A percentile compares a stretch with the other conserved stretches of the same genome.
Evolutionary conservation across 2,329 filamentous ascomycete species (phyloP).

Genomic region (Colletotrichum caudatum): DNA sequence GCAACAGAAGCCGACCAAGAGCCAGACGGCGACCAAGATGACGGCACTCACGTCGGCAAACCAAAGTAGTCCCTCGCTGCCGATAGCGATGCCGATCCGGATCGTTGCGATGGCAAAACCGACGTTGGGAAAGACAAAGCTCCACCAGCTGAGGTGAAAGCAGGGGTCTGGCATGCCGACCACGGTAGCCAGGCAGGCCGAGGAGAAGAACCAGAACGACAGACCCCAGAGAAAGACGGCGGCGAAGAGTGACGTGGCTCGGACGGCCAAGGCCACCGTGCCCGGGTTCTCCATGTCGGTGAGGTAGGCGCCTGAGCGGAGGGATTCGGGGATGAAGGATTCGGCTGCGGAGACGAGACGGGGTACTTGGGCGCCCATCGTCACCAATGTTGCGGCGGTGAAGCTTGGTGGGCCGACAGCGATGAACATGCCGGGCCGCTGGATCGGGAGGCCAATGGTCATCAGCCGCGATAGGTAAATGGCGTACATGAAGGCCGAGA

Average conservation of each 20-base stretch:
- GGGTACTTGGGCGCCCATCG: conserved; percentile 33
- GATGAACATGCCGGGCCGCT: conserved; percentile 73
- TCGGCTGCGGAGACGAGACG: conserved; percentile 26
- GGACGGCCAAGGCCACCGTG: conserved; percentile 37
- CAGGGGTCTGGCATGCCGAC: conserved; percentile 46
- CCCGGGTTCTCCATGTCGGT: conserved; percentile 24
- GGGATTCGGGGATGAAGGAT: conserved; percentile 28
- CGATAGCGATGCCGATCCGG: conserved; percentile 60
- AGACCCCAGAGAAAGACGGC: conserved; percentile 50
- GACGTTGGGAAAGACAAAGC: conserved; percentile 71
- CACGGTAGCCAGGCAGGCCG: conserved; percentile 60
- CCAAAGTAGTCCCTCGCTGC: conserved; percentile 59
- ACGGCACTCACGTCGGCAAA: conserved; percentile 64
- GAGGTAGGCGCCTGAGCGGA: conserved; percentile 31
- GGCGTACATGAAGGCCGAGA: conserved; percentile 70
- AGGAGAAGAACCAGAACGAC: conserved; percentile 62
- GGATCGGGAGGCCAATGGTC: conserved; percentile 65
- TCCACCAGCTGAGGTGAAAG: conserved; percentile 68
- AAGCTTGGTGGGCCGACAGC: conserved; percentile 69
- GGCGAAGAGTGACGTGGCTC: conserved; percentile 29
- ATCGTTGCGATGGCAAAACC: conserved; percentile 67
- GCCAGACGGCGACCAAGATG: conserved; percentile 61
- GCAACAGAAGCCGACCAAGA: conserved; percentile 59
- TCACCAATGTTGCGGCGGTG: conserved; percentile 52
- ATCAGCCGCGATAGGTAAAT: conserved; percentile 71